Conservation (phyloP, 768 basidiomycete genomes). For the Tricholomella constricta region DNA sequence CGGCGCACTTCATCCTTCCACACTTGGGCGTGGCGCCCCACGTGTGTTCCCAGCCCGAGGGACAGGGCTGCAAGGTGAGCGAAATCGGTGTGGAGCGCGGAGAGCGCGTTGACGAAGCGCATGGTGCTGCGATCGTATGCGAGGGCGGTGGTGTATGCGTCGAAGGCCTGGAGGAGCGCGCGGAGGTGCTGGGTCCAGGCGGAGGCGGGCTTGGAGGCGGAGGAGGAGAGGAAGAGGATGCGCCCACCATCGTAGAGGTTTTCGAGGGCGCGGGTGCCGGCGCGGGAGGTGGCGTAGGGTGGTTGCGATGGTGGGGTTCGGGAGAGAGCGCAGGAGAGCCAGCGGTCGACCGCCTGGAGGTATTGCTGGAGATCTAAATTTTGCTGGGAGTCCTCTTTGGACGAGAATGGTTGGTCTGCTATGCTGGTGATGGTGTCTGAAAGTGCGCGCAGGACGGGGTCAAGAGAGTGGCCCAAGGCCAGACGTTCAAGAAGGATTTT, state of each 20-base stretch:
- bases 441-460: constrained; percentile 23
- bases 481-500: constrained; percentile 38
- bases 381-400: not conserved
- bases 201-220: not conserved
- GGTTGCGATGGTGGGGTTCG: constrained; percentile 10
- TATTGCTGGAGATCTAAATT: constrained; percentile 20
- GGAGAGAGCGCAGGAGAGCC: constrained; percentile 23
- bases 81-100: constrained; percentile 12
- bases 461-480: constrained; percentile 32
- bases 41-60: constrained; percentile 6
- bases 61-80: constrained; percentile 12
- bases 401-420: not conserved
- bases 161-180: constrained; percentile 14
- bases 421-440: not conserved
- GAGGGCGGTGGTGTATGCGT: constrained; percentile 20
- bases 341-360: constrained; percentile 18
- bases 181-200: constrained; percentile 19
- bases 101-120: constrained; percentile 17
- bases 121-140: constrained; percentile 22
- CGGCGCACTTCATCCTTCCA: constrained; percentile 22
- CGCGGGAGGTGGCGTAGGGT: constrained; percentile 24
- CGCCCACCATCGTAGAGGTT: constrained; percentile 25
- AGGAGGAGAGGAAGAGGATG: constrained; percentile 14
- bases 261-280: constrained; percentile 22
- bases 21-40: constrained; percentile 7